A percentile compares a stretch with the other conserved stretches of the same genome.
These are phyloP conservation scores for Lathyrus aphaca DNA, from an alignment of 306 rosid genomes.

Conservation along the genomic window DNA sequence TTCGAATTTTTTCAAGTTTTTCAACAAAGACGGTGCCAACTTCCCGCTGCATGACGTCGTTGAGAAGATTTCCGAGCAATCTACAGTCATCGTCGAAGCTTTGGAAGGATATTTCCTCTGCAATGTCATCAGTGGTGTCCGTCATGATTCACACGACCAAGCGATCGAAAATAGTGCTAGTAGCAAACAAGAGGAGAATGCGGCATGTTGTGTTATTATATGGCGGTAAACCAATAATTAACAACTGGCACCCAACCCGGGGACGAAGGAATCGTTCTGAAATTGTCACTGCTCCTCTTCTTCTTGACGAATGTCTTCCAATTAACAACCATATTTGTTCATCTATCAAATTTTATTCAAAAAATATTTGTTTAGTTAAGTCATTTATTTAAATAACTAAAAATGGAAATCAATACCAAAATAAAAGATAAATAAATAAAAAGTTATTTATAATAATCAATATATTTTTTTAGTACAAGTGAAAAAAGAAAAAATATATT, in stretches of 20 bases:
- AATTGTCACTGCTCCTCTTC: neutral
- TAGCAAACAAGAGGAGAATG: neutral
- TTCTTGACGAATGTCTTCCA: neutral
- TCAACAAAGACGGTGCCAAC: conserved; percentile 61
- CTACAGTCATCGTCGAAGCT: conserved; percentile 80
- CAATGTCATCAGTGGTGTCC: conserved; percentile 87
- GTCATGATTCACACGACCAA: conserved; percentile 53
- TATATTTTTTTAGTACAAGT: no score
- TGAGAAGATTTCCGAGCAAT: conserved; percentile 73
- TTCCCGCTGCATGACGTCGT: conserved; percentile 74
- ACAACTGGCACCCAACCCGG: conserved; percentile 52
- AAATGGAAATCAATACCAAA: no score
- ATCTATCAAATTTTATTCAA: no score
- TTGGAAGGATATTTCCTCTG: conserved; percentile 89
- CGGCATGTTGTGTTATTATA: neutral
- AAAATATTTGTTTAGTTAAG: no score
- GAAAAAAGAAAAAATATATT: no score
- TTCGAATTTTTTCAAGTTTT: conserved; percentile 64
- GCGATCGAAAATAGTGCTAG: neutral
- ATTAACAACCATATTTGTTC: no score
- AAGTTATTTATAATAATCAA: no score
- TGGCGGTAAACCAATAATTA: conserved; percentile 11
- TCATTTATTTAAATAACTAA: no score
- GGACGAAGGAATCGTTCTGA: conserved; percentile 25
- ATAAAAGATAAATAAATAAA: no score